Percentiles rank a stretch among this genome's conserved stretches.
These are phyloP conservation scores for Pseudogymnoascus sp. DNA, from an alignment of 2,329 filamentous ascomycete species.

Conservation along the genomic window DNA sequence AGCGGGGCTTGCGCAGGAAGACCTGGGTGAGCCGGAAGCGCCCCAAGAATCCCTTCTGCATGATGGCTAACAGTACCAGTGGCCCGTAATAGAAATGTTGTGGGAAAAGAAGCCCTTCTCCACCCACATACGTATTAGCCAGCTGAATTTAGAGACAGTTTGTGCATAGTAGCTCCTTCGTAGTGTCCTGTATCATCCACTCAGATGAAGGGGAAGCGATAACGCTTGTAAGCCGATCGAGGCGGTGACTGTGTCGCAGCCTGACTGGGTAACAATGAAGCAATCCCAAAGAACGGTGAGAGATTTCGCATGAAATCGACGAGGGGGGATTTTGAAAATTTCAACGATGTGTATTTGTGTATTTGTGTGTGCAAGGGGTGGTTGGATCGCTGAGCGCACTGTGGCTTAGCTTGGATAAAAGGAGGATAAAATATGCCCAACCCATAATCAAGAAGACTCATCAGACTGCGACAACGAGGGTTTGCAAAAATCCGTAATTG, in stretches of 20 bases:
- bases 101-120: constrained; percentile 6
- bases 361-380: constrained; percentile 1
- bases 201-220: constrained; percentile 1
- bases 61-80: constrained; percentile 2
- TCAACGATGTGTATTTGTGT: not conserved
- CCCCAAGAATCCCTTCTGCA: constrained; percentile 1
- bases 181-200: not conserved
- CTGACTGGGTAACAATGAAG: constrained; percentile 10
- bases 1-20: not conserved
- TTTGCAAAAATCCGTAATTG: constrained; percentile 3
- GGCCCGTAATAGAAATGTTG: not conserved
- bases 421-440: constrained; percentile 7
- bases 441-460: not conserved
- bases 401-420: constrained; percentile 7
- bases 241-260: constrained; percentile 6
- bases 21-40: constrained; percentile 7
- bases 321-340: constrained; percentile 7
- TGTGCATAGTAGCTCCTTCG: not conserved
- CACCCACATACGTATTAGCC: constrained; percentile 8
- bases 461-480: constrained; percentile 5
- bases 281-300: constrained; percentile 4
- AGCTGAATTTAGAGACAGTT: not conserved
- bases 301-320: constrained; percentile 2
- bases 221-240: constrained; percentile 9
- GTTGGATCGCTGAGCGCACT: constrained; percentile 1